Base-by-base conservation (phyloP, 345 rosid species). In the Punica granatum region DNA sequence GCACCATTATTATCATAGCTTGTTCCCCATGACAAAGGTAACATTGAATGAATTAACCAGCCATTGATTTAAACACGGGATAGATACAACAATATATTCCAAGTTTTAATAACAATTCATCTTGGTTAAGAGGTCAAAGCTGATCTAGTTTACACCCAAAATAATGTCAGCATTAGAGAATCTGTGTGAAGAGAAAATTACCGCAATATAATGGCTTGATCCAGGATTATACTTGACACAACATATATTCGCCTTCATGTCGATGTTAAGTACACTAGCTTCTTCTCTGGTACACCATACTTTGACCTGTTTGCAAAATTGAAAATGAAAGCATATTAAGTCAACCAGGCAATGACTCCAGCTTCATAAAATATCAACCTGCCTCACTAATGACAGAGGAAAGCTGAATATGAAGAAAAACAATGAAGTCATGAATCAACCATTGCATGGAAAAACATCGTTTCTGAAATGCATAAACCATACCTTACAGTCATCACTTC, bases 151-250 rank as follows among this genome's bases (percentile, higher is more conserved):
- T 7, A 25, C 26, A 51, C n/a, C n/a, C 30, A 23, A 37, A 11
- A 37, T 7, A 51, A 51, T 23, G 30, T 21, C n/a, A 51, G n/a
- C 58, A 51, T 8, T 3, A 51, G n/a, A 51, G 34, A 11, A 56
- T 11, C 34, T 11, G 34, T 30, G 15, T 4, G 13, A 58, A 67
- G 19, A 71, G 65, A 33, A 65, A 72, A 78, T 63, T 86, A 94
- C 99, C 88, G 97, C 99, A 76, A 95, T 84, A 74, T 77, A 80
- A 77, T 91, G 82, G 93, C 98, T 83, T 72, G 92, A 89, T 79
- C 97, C 98, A 67, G 99, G 99, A 82, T 94, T 94, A 75, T 84
- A 94, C 82, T 94, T 94, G 76, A 94, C 99, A 58, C 98, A 91
- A 63, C 99, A 94, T 75, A 94, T 94, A 74, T 92, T 94, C 44